Base-by-base conservation (phyloP, 2,329 filamentous ascomycete genomes). In the Colletotrichum camelliae region DNA sequence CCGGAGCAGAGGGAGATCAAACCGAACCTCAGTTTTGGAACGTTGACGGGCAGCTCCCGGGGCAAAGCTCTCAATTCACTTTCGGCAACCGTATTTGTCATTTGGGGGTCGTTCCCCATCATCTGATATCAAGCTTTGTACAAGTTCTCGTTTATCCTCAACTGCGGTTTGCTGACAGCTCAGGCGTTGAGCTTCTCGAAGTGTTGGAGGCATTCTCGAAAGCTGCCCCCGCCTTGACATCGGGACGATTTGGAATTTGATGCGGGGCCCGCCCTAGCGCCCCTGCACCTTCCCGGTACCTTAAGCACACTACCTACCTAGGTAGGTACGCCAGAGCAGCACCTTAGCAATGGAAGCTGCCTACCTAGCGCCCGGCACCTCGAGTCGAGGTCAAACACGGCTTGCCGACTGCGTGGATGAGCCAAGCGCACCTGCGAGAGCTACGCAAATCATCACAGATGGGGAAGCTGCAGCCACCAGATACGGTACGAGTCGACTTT, bases 211-310 rank as follows among this genome's bases (percentile, higher is more conserved):
- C 12, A 21, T 21, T 75, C 39, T 52, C 62, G 33, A 66, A 67
- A 62, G n/a, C 67, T 64, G 58, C 24, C 72, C 68, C 72, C 55
- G 39, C 69, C 24, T 31, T 24, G 33, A 62, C 57, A n/a, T 43
- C 57, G 7, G 35, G 73, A 75, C 70, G 73, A 75, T 75, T 75
- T 75, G 73, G 73, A 75, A 75, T 75, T 73, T 43, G 58, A 73
- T 75, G 73, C 73, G 64, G 73, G 64, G 52, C 67, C 64, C 48
- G 58, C 58, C 43, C 52, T 73, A 73, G 73, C 67, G 73, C 57
- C 24, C 37, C 73, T 48, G 58, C 70, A 75, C 70, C 73, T 73
- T 57, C 64, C 70, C 64, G 72, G 72, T 52, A 43, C 58, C 72
- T 70, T 65, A 57, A 55, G 67, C 57, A 62, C 37, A 24, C 37